phyloP scores from a whole-genome alignment of 2,329 filamentous ascomycete species.

The Aspergillus fumigatiaffinis region DNA sequence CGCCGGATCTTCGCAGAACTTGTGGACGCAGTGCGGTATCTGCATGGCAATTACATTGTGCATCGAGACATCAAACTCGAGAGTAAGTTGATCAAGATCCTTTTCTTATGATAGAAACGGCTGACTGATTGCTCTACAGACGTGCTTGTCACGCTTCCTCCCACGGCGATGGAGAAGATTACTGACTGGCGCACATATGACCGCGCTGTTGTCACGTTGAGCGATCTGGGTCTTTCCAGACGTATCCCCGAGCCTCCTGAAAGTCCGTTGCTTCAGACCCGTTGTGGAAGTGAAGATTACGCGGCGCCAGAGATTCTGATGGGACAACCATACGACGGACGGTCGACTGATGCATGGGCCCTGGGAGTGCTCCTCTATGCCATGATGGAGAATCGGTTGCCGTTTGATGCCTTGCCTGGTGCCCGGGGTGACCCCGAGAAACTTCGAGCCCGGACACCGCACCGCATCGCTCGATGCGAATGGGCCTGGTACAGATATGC shows the following conservation, averaged over 20 bases:
- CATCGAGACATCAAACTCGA: conserved; percentile 98
- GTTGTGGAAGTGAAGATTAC: conserved; percentile 96
- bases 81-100: conserved; percentile 57
- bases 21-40: conserved; percentile 77
- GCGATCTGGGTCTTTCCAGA: conserved; percentile 85
- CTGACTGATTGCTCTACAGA: conserved; percentile 50
- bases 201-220: conserved; percentile 79
- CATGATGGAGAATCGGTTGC: conserved; percentile 84
- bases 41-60: conserved; percentile 82
- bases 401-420: conserved; percentile 84
- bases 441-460: conserved; percentile 76
- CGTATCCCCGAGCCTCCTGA: conserved; percentile 69
- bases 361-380: conserved; percentile 91
- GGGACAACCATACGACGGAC: conserved; percentile 90
- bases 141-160: conserved; percentile 81
- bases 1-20: conserved; percentile 87
- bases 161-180: conserved; percentile 61
- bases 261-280: conserved; percentile 83
- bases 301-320: conserved; percentile 94
- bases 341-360: conserved; percentile 90
- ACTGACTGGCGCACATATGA: conserved; percentile 72
- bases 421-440: conserved; percentile 67
- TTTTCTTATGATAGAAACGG: background rate
- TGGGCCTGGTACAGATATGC: conserved; percentile 92
- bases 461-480: conserved; percentile 91